Base-by-base conservation (phyloP, 2,329 filamentous ascomycete genomes). In the Aspergillus ibericus region DNA sequence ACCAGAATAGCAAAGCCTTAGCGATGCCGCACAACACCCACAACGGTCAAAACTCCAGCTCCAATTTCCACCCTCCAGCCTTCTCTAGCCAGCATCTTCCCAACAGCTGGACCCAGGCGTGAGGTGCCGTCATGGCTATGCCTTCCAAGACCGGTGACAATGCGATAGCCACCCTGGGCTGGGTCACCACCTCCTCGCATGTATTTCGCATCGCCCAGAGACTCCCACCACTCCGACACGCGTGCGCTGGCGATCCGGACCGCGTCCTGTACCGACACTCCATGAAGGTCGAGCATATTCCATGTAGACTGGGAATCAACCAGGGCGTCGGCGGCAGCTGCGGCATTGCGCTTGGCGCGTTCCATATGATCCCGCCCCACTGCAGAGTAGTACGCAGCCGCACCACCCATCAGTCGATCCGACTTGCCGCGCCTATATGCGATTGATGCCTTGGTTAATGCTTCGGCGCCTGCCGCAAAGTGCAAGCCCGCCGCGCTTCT, bases 21-120 rank as follows among this genome's bases (percentile, higher is more conserved):
- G 51, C 61, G 62, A 34, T 62, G 69, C 44, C 69, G 69, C 51
- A 70, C 75, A 53, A 77, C 71, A 0, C 93, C 93, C 10, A 79
- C 86, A 15, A 97, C 85, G 51, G 87, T 77, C 68, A 93, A 83
- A 36, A 85, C 83, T 0, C 92, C 93, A 27, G 85, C 87, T 44
- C 86, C 83, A 46, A 89, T 82, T 71, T 92, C 85, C 34, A 95
- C 80, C 70, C 85, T 92, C 93, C 93, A 98, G 0, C 92, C 92
- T 60, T 93, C 90, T 46, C 85, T 82, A 38, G 87, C 82, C 42
- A 98, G 78, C 70, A 87, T 88, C 68, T 86, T 88, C 48, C 84
- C 87, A n/a, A 98, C 92, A 15, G 90, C 89, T 57, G 89, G 88
- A 5, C 92, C 88, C 59, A 98, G 74, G 65, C 86, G 87, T 1